Evolutionary conservation across 2,329 filamentous ascomycete species (phyloP).

Genomic region (Tolypocladium tundrense): DNA sequence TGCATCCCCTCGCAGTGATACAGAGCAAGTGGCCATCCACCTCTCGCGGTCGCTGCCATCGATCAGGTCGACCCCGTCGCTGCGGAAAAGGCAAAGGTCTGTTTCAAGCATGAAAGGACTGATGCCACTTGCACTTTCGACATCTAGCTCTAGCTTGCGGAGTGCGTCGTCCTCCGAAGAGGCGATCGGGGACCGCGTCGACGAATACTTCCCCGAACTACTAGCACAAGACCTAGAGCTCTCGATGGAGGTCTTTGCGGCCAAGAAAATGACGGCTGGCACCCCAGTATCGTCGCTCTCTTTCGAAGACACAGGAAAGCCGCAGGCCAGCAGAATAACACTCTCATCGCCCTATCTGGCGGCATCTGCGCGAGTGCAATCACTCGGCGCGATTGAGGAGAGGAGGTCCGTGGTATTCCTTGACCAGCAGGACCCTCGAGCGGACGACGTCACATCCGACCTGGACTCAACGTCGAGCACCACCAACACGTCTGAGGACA

Average conservation of each 20-base stretch:
- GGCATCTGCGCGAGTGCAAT: constrained; percentile 17
- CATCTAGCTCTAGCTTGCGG: constrained; percentile 13
- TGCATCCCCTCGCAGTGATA: background rate
- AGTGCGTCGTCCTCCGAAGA: constrained; percentile 13
- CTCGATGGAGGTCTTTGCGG: constrained; percentile 35
- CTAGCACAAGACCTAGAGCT: constrained; percentile 43
- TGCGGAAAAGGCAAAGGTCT: constrained; percentile 18
- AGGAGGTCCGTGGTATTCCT: constrained; percentile 23
- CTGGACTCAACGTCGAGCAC: constrained; percentile 18
- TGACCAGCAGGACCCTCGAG: constrained; percentile 10
- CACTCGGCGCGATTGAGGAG: constrained; percentile 25
- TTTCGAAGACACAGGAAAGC: constrained; percentile 13
- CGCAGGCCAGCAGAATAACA: constrained; percentile 4
- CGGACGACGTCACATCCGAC: constrained; percentile 20
- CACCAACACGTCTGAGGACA: constrained; percentile 19
- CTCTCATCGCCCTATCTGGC: constrained; percentile 17
- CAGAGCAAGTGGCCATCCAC: background rate
- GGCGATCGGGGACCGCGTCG: constrained; percentile 17
- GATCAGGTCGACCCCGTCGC: constrained; percentile 8
- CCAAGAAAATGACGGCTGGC: constrained; percentile 43
- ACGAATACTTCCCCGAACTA: constrained; percentile 43
- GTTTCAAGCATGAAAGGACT: constrained; percentile 29
- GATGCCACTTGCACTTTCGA: constrained; percentile 25
- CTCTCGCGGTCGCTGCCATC: constrained; percentile 4
- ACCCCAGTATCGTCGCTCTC: constrained; percentile 28